Percentiles rank a stretch among this genome's conserved stretches.
phyloP scores from a whole-genome alignment of 805 yeast genomes.

The Kazachstania viticola region DNA sequence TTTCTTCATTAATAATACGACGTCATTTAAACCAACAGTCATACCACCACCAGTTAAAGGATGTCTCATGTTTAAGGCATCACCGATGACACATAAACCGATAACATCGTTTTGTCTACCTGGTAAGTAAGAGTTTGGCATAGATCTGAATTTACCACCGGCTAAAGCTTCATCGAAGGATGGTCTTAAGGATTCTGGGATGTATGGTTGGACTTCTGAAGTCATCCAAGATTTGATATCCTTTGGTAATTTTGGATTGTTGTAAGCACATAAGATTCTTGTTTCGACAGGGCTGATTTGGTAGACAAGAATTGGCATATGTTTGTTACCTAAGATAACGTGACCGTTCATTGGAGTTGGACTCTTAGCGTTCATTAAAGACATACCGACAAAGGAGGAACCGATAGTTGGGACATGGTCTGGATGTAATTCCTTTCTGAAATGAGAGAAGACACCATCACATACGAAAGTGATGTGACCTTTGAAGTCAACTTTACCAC shows the following conservation, averaged over 20 bases:
- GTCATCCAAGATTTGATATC: slow-evolving; percentile 51
- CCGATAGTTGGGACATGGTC: slow-evolving; percentile 54
- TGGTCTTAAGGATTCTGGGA: slow-evolving; percentile 57
- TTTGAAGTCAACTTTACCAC: slow-evolving; percentile 33
- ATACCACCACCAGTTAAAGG: slow-evolving; percentile 98
- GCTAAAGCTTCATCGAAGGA: slow-evolving; percentile 57
- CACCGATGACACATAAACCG: slow-evolving; percentile 81
- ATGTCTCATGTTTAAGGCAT: slow-evolving; percentile 93
- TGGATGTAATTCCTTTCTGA: slow-evolving; percentile 62
- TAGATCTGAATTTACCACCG: slow-evolving; percentile 51
- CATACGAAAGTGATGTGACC: slow-evolving; percentile 67
- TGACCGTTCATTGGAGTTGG: slow-evolving; percentile 78
- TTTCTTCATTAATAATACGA: slow-evolving; percentile 49
- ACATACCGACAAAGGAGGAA: slow-evolving; percentile 81
- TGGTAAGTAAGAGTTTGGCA: slow-evolving; percentile 89
- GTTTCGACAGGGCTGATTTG: slow-evolving; percentile 78
- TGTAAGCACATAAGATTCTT: slow-evolving; percentile 79
- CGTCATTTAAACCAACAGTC: slow-evolving; percentile 92
- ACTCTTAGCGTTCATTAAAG: slow-evolving; percentile 59
- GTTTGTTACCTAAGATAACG: slow-evolving; percentile 66
- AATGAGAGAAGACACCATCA: slow-evolving; percentile 91
- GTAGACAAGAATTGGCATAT: slow-evolving; percentile 81
- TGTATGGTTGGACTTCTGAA: slow-evolving; percentile 46
- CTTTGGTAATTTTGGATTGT: slow-evolving; percentile 63
- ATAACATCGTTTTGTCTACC: slow-evolving; percentile 60